Conservation (phyloP, 2,329 filamentous ascomycete species). For the Tricladium varicosporioides region DNA sequence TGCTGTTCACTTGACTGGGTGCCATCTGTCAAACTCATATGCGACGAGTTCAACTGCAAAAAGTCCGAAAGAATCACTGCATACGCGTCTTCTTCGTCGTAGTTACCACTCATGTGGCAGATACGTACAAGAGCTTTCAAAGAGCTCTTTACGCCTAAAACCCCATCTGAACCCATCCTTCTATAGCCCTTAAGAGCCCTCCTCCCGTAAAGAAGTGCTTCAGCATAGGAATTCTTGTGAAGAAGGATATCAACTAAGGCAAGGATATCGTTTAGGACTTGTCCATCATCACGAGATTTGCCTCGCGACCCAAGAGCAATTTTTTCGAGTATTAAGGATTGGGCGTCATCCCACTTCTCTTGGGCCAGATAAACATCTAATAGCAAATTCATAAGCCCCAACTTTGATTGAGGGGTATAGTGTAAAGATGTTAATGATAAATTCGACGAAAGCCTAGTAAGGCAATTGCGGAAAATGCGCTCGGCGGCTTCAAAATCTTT, state of each 20-base stretch:
- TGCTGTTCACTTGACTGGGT: no score
- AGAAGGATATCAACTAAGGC: slow-evolving; percentile 10
- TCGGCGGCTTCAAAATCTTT: slow-evolving; percentile 14
- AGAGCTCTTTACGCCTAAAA: background rate
- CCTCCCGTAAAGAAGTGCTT: background rate
- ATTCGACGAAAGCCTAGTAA: slow-evolving; percentile 1
- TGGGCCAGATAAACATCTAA: slow-evolving; percentile 5
- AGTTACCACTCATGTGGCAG: background rate
- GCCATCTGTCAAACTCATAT: slow-evolving; percentile 18
- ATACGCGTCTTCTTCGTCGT: background rate
- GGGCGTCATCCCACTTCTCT: slow-evolving; percentile 16
- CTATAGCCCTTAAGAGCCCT: background rate
- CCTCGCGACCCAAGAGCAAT: slow-evolving; percentile 3
- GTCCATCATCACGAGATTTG: slow-evolving; percentile 1
- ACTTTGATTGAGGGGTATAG: slow-evolving; percentile 1
- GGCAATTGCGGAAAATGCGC: slow-evolving; percentile 15
- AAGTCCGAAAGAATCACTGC: background rate
- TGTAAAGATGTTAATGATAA: background rate
- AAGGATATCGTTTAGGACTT: slow-evolving; percentile 6
- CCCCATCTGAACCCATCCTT: background rate
- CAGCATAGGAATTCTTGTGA: background rate
- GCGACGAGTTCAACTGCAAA: slow-evolving; percentile 21
- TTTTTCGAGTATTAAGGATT: slow-evolving; percentile 12
- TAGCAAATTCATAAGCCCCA: slow-evolving; percentile 6
- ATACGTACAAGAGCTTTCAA: background rate